Evolutionary conservation across 805 yeast species (phyloP), one percentile per base, ranked within the genome.

Genomic region (Yarrowia porcina): DNA sequence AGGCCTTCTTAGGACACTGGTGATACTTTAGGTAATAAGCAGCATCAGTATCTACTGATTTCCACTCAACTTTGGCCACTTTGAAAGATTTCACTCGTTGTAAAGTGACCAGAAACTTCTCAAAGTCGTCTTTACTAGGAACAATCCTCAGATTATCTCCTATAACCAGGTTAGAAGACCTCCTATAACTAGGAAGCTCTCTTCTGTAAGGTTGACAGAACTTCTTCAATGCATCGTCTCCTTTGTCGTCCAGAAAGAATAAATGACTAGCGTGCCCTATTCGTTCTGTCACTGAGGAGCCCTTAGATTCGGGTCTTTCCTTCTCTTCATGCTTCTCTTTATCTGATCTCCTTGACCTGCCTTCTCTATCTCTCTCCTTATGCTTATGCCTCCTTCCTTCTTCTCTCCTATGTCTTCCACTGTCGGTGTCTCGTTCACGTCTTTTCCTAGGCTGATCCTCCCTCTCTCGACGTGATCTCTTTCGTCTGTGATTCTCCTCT

Each of bases 1-100:
- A 10, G 4, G 44, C n/a, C 32, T 25, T 35, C 17, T 36, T 35
- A 7, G 33, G 44, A 10, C 59, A 52, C 18, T 25, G 18, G 17
- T 35, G 42, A 15, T 52, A 52, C 28, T 52, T 52, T 15, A 52
- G 35, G n/a, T 52, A 33, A 21, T 52, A 52, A 4, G 59, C 59
- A 2, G 44, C 25, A 18, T 49, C 57, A 3, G 41, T 5, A 10
- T 18, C 23, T 17, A 25, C n/a, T n/a, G 7, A 3, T 4, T 23
- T 2, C 21, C 15, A 2, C 2, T 23, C 9, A 11, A 0, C 5
- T 5, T 4, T 4, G 11, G 6, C n/a, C 2, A 9, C 27, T 1
- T n/a, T 4, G 3, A 18, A 7, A 6, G 32, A 11, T 1, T 18
- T 27, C 13, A 36, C 44, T 18, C 44, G n/a, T 4, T 9, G 18